Evolutionary conservation across 495 filamentous ascomycete genomes (phyloP), one percentile per base, ranked within the genome.

Genomic region (Bryoglossum gracile): DNA sequence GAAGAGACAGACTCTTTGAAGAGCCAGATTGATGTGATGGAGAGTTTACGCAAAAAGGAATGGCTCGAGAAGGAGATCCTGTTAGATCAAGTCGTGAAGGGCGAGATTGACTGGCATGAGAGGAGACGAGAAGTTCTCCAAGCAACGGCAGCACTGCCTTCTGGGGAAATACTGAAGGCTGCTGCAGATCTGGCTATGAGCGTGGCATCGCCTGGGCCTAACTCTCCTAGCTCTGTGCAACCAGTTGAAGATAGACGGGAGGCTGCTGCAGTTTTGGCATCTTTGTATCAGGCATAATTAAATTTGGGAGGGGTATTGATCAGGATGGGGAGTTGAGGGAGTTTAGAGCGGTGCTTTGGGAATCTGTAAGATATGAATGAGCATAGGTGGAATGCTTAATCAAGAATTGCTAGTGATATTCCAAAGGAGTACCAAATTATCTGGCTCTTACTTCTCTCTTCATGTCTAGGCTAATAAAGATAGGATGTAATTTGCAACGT

Each of bases 61-160:
- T 97, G 89, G 87, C 64, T 78, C 2, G 83, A 84, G 62, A 98
- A 96, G 64, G 89, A 96, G 60, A 65, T 72, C 22, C 61, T 82
- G 16, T 62, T 81, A 4, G 70, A 76, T 46, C 76, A 76, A 60
- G 72, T 76, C 26, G 53, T 77, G 17, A 63, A 72, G 50, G 70
- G 59, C 52, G 79, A 83, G 57, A 58, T 75, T 43, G 68, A 61
- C 22, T 77, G 66, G 67, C 63, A 70, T 52, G 58, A 63, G 23
- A 57, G 73, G 36, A 64, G 71, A 13, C 54, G 66, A 47, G 63
- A 66, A 3, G 70, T 76, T 14, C 23, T 55, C 30, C 24, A 23
- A n/a, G 49, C 38, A 8, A 35, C 25, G 21, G 49, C 33, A n/a
- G 34, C 36, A 11, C 16, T 50, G 14, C 50, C 47, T 35, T 52